Evolutionary conservation across 495 filamentous ascomycete species (phyloP).

Genomic region (Cercophora samala): DNA sequence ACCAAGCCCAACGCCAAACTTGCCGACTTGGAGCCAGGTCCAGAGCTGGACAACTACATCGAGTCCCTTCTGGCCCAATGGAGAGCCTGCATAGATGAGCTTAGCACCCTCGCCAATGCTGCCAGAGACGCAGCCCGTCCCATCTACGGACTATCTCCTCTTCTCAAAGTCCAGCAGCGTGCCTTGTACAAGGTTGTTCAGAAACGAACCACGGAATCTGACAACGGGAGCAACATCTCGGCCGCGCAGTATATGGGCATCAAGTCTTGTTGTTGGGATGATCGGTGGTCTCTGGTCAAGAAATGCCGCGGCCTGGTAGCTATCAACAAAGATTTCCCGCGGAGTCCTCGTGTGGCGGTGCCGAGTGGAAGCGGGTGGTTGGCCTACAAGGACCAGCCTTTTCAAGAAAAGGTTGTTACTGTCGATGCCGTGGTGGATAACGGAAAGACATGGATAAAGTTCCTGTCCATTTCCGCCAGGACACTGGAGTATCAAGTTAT

Average conservation of each 20-base stretch:
- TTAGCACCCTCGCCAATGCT: conserved; percentile 24
- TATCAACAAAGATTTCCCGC: conserved; percentile 35
- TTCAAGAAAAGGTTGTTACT: conserved; percentile 28
- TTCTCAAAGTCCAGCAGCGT: conserved; percentile 33
- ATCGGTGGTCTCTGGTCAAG: conserved; percentile 32
- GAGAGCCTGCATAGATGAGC: conserved; percentile 28
- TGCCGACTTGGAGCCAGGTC: not conserved
- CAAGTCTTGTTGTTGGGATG: conserved; percentile 32
- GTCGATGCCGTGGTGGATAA: conserved; percentile 34
- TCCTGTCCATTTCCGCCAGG: conserved; percentile 29
- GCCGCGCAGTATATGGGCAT: conserved; percentile 30
- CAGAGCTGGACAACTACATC: conserved; percentile 18
- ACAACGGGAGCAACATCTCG: conserved; percentile 14
- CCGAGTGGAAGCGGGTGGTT: conserved; percentile 24
- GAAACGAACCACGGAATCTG: conserved; percentile 14
- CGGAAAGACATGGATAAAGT: conserved; percentile 36
- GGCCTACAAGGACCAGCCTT: conserved; percentile 26
- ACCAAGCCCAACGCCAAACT: not conserved
- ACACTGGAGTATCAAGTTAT: conserved; percentile 32
- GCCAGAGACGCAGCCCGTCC: conserved; percentile 18
- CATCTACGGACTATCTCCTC: conserved; percentile 23
- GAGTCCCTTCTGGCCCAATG: conserved; percentile 26
- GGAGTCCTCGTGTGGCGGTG: conserved; percentile 27
- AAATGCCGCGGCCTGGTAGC: conserved; percentile 31
- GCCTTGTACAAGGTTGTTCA: conserved; percentile 28